A percentile compares a stretch with the other conserved stretches of the same genome.
These are phyloP conservation scores for Oenanthe javanica DNA, from an alignment of 140 eudicot species.

Conservation along the genomic window DNA sequence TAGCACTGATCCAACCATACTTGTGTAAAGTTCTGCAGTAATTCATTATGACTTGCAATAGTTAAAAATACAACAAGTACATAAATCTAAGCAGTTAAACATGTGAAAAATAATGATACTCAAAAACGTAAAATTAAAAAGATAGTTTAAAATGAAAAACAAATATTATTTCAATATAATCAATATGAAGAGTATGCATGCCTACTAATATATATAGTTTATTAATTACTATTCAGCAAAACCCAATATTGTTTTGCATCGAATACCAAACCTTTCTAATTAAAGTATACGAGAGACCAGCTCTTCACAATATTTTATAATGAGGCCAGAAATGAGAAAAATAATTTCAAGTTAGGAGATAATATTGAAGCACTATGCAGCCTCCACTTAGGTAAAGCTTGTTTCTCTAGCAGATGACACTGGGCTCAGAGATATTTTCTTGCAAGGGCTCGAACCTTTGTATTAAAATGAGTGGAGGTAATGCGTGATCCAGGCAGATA, in stretches of 20 bases:
- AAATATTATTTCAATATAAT: neutral
- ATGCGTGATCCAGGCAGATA: conserved; percentile 95
- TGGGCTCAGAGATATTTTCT: conserved; percentile 63
- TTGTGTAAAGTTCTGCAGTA: neutral
- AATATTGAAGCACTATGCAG: neutral
- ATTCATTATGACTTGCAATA: neutral
- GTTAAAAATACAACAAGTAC: neutral
- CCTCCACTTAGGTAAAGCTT: neutral
- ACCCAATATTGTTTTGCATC: neutral
- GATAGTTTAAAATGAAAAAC: neutral
- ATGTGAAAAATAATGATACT: neutral
- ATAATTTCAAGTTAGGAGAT: neutral
- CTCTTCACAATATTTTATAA: neutral
- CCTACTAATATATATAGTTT: neutral
- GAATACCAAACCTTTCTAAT: neutral
- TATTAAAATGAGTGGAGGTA: conserved; percentile 91
- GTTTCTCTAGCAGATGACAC: conserved; percentile 9
- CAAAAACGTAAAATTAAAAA: neutral
- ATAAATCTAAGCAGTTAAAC: neutral
- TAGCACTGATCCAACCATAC: neutral
- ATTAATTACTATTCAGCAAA: neutral
- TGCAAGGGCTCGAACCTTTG: conserved; percentile 92
- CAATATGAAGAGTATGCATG: neutral
- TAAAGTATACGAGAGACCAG: neutral
- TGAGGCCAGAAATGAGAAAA: neutral